phyloP scores from a whole-genome alignment of 2,329 filamentous ascomycete species.

The Xylaria multiplex region DNA sequence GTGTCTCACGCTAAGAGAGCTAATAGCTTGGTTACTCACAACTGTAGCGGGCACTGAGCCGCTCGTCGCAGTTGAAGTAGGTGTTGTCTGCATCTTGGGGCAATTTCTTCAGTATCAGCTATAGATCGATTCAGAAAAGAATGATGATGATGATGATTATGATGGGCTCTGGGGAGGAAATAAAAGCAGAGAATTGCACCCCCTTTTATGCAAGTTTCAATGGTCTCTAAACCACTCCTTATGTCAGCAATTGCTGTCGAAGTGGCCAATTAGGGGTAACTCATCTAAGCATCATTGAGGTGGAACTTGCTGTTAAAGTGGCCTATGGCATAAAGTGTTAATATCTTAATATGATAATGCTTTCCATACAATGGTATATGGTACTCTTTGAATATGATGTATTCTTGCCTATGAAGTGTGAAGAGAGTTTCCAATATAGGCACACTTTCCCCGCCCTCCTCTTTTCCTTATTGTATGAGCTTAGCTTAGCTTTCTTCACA shows the following conservation, averaged over 20 bases:
- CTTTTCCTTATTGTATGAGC: background rate
- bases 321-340: constrained; percentile 11
- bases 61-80: constrained; percentile 10
- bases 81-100: background rate
- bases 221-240: background rate
- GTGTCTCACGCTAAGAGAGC: background rate
- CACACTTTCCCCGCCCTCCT: background rate
- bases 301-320: constrained; percentile 33
- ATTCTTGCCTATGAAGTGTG: background rate
- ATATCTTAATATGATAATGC: too few relatives aligned
- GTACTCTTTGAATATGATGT: background rate
- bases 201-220: constrained; percentile 19
- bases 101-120: background rate
- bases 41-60: constrained; percentile 6
- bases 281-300: background rate
- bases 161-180: background rate
- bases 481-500: background rate
- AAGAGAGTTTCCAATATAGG: background rate
- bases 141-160: background rate
- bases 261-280: constrained; percentile 23
- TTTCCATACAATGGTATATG: too few relatives aligned
- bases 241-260: constrained; percentile 15
- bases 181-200: background rate
- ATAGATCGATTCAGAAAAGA: background rate
- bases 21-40: constrained; percentile 10